phyloP scores from a whole-genome alignment of 2,329 filamentous ascomycete genomes.

The Trichoderma cornu-damae region DNA sequence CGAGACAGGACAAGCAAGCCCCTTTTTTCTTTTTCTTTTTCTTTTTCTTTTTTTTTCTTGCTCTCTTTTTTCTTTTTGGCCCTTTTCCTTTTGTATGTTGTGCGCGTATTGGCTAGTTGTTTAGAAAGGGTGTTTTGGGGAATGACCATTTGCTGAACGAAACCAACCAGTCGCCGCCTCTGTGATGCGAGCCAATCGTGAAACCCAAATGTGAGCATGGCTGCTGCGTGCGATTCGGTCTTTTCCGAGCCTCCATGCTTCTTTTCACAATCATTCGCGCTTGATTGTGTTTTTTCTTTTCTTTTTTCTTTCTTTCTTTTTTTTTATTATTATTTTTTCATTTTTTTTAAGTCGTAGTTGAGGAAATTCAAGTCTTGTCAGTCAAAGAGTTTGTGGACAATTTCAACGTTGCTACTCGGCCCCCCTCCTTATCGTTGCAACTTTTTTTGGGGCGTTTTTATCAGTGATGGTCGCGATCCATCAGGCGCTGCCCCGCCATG shows the following conservation, averaged over 20 bases:
- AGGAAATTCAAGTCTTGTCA: no score
- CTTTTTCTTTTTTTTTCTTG: neutral
- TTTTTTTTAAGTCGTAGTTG: no score
- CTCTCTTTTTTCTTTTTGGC: neutral
- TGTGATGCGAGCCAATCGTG: neutral
- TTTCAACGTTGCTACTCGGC: neutral
- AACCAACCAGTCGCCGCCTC: neutral
- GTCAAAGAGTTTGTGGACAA: no score
- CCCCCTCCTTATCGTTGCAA: neutral
- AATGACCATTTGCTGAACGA: neutral
- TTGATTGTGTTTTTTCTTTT: no score
- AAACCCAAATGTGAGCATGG: neutral
- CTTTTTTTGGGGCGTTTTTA: neutral
- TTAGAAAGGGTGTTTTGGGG: slow-evolving; percentile 14
- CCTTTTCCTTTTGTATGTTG: no score
- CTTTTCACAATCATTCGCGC: neutral
- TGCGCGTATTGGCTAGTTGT: slow-evolving; percentile 7
- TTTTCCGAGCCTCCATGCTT: neutral
- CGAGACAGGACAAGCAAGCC: slow-evolving; percentile 12
- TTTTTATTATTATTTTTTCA: no score
- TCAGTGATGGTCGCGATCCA: neutral
- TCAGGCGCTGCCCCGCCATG: slow-evolving; percentile 11
- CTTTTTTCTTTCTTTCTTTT: no score
- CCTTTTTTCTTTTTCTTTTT: neutral
- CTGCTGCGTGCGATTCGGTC: neutral